phyloP scores from a whole-genome alignment of 345 rosid species.

The Physaria fendleri region DNA sequence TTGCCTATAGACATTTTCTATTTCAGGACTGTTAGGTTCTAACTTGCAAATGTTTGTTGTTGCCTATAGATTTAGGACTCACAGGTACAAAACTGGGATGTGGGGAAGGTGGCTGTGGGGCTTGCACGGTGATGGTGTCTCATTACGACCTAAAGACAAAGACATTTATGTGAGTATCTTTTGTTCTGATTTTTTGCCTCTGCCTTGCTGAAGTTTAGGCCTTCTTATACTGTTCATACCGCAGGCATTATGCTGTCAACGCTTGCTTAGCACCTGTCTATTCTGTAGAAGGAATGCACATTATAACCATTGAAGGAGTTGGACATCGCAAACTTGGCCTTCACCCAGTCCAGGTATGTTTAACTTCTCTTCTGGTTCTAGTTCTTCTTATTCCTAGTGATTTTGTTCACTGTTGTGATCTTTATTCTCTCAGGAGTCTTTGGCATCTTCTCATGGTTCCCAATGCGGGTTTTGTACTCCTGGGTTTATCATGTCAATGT shows the following conservation, averaged over 20 bases:
- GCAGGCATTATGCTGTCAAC: constrained; percentile 91
- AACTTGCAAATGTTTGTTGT: constrained; percentile 2
- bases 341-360: constrained; percentile 83
- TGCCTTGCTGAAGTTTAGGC: not conserved
- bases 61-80: constrained; percentile 65
- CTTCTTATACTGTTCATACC: not conserved
- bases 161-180: constrained; percentile 73
- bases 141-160: constrained; percentile 42
- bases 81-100: constrained; percentile 97
- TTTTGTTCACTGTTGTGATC: constrained; percentile 3
- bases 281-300: constrained; percentile 94
- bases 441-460: constrained; percentile 82
- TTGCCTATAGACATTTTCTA: no score
- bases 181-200: constrained; percentile 8
- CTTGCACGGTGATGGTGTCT: constrained; percentile 94
- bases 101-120: constrained; percentile 99
- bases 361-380: not conserved
- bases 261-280: constrained; percentile 95
- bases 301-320: constrained; percentile 88
- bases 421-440: constrained; percentile 50
- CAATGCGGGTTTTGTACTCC: constrained; percentile 99
- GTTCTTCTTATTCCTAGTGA: not conserved
- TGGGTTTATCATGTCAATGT: constrained; percentile 95
- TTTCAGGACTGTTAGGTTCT: no score
- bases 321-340: constrained; percentile 68